Base-by-base conservation (phyloP, 169 alveolate genomes). In the Plasmodium inui region DNA sequence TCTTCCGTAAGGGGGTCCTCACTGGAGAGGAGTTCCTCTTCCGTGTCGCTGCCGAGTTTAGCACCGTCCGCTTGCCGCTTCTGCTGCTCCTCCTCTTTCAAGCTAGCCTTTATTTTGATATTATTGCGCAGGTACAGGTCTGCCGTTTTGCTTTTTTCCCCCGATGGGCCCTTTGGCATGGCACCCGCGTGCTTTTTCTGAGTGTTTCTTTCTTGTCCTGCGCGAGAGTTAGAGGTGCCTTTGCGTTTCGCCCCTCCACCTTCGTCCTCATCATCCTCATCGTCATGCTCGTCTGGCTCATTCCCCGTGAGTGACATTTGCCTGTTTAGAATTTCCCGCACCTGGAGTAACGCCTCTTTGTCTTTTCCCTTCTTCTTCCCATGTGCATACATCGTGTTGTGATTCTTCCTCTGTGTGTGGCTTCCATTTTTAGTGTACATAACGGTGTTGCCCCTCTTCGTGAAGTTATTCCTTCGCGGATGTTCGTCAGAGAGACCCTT, bases 111-210 rank as follows among this genome's bases (percentile, higher is more conserved):
- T 17, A 86, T 86, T 22, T 61, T 50, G 28, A 37, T 76, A 78
- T 86, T 74, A 37, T 53, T 78, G 3, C 57, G 30, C 67, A 79
- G 46, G 9, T 72, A 73, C 34, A 83, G 34, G 55, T 71, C 76
- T 39, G 67, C 41, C 8, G 34, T 12, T 83, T 61, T 71, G 9
- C 8, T 71, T 22, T 14, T 41, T 1, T 53, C 78, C 71, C 28
- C 73, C 14, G 26, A 3, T 81, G 89, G 14, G 5, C 9, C 30
- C 30, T 72, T 53, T 14, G n/a, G 7, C 34, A 70, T 30, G 61
- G 4, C 26, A 26, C 32, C 74, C 67, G 8, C 39, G 19, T 50
- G 41, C 10, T 28, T 86, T 53, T 37, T 3, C n/a, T 57, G 39
- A 50, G 14, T 50, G 28, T 10, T 61, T 6, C n/a, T 86, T 73